These are phyloP conservation scores for Porphyrellus cyaneotinctus DNA, from an alignment of 768 basidiomycete species.

Conservation along the genomic window DNA sequence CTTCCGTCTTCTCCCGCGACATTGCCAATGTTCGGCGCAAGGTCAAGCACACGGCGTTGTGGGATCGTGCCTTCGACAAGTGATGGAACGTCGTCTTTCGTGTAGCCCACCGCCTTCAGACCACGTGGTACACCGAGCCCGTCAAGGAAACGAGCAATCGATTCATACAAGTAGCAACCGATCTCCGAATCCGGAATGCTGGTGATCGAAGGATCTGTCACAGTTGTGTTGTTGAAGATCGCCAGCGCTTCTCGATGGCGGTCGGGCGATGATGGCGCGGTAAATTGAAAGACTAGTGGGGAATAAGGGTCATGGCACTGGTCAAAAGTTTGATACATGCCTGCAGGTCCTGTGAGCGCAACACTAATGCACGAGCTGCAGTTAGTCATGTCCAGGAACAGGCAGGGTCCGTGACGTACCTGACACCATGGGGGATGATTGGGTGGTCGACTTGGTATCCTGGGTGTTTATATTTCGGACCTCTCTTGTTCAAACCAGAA, in stretches of 20 bases:
- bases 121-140: slow-evolving; percentile 82
- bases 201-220: slow-evolving; percentile 65
- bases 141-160: slow-evolving; percentile 86
- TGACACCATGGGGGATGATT: slow-evolving; percentile 92
- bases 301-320: not conserved
- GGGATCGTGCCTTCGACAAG: slow-evolving; percentile 92
- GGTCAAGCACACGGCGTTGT: slow-evolving; percentile 85
- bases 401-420: slow-evolving; percentile 33
- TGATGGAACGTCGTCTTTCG: slow-evolving; percentile 56
- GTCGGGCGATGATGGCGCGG: slow-evolving; percentile 87
- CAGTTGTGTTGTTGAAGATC: slow-evolving; percentile 67
- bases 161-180: slow-evolving; percentile 75
- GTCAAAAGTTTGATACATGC: slow-evolving; percentile 32
- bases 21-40: slow-evolving; percentile 88
- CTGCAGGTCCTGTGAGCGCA: slow-evolving; percentile 85
- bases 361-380: slow-evolving; percentile 44
- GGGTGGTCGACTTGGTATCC: slow-evolving; percentile 84
- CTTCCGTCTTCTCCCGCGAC: slow-evolving; percentile 78
- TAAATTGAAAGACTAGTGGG: slow-evolving; percentile 81
- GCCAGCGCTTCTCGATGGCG: slow-evolving; percentile 87
- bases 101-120: slow-evolving; percentile 77
- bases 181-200: slow-evolving; percentile 77
- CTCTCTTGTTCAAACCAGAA: slow-evolving; percentile 90
- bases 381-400: not conserved
- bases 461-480: slow-evolving; percentile 87